These are phyloP conservation scores for Dalechampia spathulata DNA, from an alignment of 441 rosid genomes.

Conservation along the genomic window DNA sequence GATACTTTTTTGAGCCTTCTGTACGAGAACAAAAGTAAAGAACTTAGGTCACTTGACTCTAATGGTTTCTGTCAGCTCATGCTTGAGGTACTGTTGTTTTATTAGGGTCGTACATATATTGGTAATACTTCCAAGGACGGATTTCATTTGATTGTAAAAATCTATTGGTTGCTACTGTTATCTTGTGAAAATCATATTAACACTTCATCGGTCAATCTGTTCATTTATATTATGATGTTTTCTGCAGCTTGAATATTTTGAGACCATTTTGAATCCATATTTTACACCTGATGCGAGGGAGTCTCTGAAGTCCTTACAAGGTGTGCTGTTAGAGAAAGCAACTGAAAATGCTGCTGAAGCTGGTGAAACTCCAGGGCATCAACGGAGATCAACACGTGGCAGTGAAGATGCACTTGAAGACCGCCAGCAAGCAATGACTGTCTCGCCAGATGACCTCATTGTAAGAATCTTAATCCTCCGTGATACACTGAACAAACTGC, in stretches of 20 bases:
- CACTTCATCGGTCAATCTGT: not conserved
- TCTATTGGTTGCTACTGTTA: not conserved
- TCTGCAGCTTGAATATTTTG: slow-evolving; percentile 93
- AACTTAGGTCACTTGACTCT: slow-evolving; percentile 65
- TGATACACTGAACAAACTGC: not conserved
- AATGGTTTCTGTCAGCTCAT: slow-evolving; percentile 98
- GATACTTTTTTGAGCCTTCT: slow-evolving; percentile 85
- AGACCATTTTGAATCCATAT: slow-evolving; percentile 75
- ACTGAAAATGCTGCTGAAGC: slow-evolving; percentile 62
- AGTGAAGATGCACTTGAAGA: slow-evolving; percentile 87
- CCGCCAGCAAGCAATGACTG: slow-evolving; percentile 54
- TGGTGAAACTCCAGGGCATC: slow-evolving; percentile 67
- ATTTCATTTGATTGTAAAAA: not conserved
- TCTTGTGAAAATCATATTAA: not conserved
- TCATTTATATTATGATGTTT: slow-evolving; percentile 14
- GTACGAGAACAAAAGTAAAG: slow-evolving; percentile 55
- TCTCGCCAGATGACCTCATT: slow-evolving; percentile 88
- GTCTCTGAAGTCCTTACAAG: slow-evolving; percentile 77
- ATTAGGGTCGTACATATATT: not conserved
- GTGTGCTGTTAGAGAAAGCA: slow-evolving; percentile 79
- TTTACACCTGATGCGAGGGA: slow-evolving; percentile 78
- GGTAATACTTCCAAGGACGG: not conserved
- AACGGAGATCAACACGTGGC: slow-evolving; percentile 85
- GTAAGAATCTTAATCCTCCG: slow-evolving; percentile 35
- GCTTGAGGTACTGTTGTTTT: slow-evolving; percentile 57